phyloP scores from a whole-genome alignment of 148 eudicot genomes.

The Spergularia marina region DNA sequence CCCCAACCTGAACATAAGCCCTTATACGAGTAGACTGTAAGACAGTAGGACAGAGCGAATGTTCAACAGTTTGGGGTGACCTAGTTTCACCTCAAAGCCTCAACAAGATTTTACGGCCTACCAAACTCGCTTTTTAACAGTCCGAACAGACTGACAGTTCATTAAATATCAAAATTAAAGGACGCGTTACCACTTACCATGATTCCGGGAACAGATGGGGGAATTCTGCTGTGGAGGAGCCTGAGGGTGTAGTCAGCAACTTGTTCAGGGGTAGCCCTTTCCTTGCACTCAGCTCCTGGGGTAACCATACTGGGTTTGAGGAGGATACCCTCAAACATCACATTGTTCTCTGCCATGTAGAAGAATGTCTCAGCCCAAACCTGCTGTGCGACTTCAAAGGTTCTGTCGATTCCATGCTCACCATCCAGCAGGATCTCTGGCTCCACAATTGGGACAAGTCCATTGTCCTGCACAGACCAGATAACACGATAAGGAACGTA shows the following conservation, averaged over 20 bases:
- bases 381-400: slow-evolving; percentile 75
- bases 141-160: neutral
- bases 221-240: slow-evolving; percentile 72
- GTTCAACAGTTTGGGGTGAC: too few relatives aligned
- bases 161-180: neutral
- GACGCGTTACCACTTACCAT: slow-evolving; percentile 47
- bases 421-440: slow-evolving; percentile 93
- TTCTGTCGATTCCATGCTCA: slow-evolving; percentile 84
- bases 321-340: slow-evolving; percentile 83
- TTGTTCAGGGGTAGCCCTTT: slow-evolving; percentile 67
- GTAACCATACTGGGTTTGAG: slow-evolving; percentile 97
- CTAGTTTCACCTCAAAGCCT: too few relatives aligned
- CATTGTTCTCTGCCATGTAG: slow-evolving; percentile 84
- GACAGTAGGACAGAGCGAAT: too few relatives aligned
- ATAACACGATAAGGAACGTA: neutral
- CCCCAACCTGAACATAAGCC: too few relatives aligned
- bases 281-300: slow-evolving; percentile 95
- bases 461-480: slow-evolving; percentile 59
- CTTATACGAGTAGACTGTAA: neutral
- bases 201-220: slow-evolving; percentile 94
- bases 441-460: slow-evolving; percentile 94
- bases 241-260: slow-evolving; percentile 81
- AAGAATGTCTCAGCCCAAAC: slow-evolving; percentile 92
- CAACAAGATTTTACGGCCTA: too few relatives aligned
- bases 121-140: too few relatives aligned